Evolutionary conservation across 2,329 filamentous ascomycete genomes (phyloP).

Genomic region (Fusarium papillatum): DNA sequence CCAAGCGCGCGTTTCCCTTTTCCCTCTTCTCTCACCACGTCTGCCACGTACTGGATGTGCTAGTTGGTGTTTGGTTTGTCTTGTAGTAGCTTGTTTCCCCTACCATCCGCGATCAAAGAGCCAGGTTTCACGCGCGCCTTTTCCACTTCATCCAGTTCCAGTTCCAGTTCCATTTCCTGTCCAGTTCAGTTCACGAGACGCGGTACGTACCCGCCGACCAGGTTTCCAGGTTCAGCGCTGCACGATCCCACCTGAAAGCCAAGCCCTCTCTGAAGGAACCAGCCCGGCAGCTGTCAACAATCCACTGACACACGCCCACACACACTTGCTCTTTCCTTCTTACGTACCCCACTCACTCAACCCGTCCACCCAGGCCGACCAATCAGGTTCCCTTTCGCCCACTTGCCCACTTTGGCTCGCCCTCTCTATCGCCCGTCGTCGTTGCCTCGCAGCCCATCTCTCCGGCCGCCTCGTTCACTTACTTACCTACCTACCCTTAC

Average conservation of each 20-base stretch:
- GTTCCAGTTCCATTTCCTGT: background rate
- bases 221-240: constrained; percentile 30
- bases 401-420: constrained; percentile 40
- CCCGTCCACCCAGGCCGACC: background rate
- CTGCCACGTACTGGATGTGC: constrained; percentile 16
- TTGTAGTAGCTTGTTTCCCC: constrained; percentile 13
- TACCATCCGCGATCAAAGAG: constrained; percentile 3
- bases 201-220: constrained; percentile 34
- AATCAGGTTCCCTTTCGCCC: constrained; percentile 5
- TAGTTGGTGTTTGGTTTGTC: constrained; percentile 12
- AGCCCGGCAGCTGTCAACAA: constrained; percentile 45
- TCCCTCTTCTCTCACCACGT: constrained; percentile 20
- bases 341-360: constrained; percentile 35
- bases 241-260: constrained; percentile 42
- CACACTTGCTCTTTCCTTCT: constrained; percentile 39
- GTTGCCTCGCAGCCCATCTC: constrained; percentile 40
- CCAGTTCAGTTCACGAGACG: constrained; percentile 3
- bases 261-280: constrained; percentile 40
- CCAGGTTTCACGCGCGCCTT: background rate
- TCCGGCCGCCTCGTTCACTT: constrained; percentile 41
- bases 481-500: constrained; percentile 8
- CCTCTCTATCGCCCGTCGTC: constrained; percentile 41
- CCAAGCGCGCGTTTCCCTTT: constrained; percentile 37
- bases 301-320: constrained; percentile 40
- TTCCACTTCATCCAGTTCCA: background rate